Evolutionary conservation across 345 rosid species (phyloP).

Genomic region (Euphorbia pulcherrima): DNA sequence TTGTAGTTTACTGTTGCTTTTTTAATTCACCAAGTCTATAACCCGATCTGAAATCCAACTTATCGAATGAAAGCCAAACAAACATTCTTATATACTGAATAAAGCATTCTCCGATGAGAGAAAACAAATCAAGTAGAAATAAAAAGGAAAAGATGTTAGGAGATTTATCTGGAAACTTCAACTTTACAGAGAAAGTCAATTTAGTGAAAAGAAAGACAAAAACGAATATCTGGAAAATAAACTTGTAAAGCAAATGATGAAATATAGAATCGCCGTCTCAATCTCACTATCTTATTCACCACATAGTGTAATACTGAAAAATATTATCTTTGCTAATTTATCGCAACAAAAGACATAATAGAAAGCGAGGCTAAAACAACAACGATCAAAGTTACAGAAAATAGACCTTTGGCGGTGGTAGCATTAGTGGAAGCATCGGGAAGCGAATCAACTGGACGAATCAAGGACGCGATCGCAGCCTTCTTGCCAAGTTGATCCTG

Average conservation of each 20-base stretch:
- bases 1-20: neutral
- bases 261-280: no score
- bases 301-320: no score
- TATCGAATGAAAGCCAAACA: neutral
- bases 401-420: constrained; percentile 51
- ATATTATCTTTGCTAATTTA: no score
- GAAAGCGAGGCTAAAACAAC: neutral
- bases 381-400: neutral
- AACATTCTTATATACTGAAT: neutral
- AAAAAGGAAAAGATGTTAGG: neutral
- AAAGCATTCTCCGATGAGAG: neutral
- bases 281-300: no score
- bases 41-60: neutral
- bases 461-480: constrained; percentile 42
- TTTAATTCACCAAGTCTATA: neutral
- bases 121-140: neutral
- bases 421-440: constrained; percentile 50
- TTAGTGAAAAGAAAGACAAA: no score
- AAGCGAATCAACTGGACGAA: constrained; percentile 46
- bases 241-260: no score
- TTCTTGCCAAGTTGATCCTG: constrained; percentile 41
- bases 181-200: no score
- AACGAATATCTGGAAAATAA: no score
- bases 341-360: no score
- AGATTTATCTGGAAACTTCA: neutral